These are phyloP conservation scores for Asterochloris erici DNA, from an alignment of 139 green algal genomes.

Conservation along the genomic window DNA sequence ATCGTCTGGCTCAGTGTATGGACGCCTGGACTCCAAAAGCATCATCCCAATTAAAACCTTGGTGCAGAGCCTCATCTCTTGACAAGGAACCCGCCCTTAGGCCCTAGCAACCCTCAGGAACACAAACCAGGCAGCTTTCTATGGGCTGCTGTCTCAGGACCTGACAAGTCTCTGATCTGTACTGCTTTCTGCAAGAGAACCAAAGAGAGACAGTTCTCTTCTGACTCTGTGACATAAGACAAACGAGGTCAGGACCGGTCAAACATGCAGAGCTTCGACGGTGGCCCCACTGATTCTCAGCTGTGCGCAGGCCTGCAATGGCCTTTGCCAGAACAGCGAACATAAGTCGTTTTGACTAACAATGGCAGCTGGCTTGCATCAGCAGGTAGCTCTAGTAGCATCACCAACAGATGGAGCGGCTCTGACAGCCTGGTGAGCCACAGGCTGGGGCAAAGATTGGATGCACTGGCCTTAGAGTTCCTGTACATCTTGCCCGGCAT, in stretches of 20 bases:
- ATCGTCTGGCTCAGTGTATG: no score
- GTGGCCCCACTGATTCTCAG: no score
- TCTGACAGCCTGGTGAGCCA: not conserved
- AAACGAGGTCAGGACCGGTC: no score
- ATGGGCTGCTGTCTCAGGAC: constrained; percentile 24
- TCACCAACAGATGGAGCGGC: constrained; percentile 30
- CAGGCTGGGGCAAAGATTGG: not conserved
- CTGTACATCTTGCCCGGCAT: not conserved
- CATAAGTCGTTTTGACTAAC: no score
- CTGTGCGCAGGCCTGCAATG: no score
- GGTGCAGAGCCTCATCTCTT: not conserved
- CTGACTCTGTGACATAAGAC: no score
- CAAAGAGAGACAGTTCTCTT: no score
- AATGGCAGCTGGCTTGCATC: constrained; percentile 23
- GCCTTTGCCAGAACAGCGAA: no score
- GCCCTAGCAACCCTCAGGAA: constrained; percentile 22
- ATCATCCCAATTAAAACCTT: no score
- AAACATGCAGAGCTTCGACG: no score
- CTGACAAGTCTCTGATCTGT: constrained; percentile 48
- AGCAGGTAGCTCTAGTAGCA: constrained; percentile 46
- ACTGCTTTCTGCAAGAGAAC: no score
- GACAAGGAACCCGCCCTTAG: not conserved
- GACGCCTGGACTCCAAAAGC: no score
- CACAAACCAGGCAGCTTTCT: constrained; percentile 25
- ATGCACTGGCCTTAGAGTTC: not conserved